Conservation (phyloP, 225 moss, liverwort and hornwort genomes). For the Anthoceros angustus region DNA sequence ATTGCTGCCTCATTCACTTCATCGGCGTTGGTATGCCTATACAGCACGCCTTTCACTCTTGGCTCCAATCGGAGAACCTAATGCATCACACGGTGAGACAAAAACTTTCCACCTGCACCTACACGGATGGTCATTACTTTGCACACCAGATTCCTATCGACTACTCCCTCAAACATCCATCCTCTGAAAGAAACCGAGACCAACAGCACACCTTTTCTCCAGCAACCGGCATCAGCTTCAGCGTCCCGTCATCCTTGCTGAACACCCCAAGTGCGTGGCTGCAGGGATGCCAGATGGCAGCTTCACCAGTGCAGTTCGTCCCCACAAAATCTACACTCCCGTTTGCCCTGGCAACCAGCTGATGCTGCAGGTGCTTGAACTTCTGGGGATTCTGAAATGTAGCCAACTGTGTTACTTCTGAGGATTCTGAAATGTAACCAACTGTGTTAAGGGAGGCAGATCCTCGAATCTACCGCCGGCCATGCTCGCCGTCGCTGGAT, state of each 20-base stretch:
- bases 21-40: slow-evolving; percentile 30
- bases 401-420: no score
- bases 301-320: slow-evolving; percentile 71
- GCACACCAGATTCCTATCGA: background rate
- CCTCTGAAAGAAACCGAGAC: background rate
- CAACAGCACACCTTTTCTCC: slow-evolving; percentile 73
- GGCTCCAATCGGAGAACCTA: slow-evolving; percentile 99
- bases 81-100: slow-evolving; percentile 8
- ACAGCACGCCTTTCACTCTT: slow-evolving; percentile 61
- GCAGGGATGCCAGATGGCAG: slow-evolving; percentile 88
- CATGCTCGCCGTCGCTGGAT: slow-evolving; percentile 31
- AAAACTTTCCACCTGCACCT: background rate
- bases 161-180: background rate
- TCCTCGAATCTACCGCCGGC: slow-evolving; percentile 18
- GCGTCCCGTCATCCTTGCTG: slow-evolving; percentile 53
- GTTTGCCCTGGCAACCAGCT: slow-evolving; percentile 57
- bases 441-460: slow-evolving; percentile 20
- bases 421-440: slow-evolving; percentile 43
- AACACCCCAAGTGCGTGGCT: slow-evolving; percentile 78
- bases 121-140: background rate
- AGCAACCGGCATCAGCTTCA: slow-evolving; percentile 74
- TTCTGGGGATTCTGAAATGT: slow-evolving; percentile 47
- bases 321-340: slow-evolving; percentile 85
- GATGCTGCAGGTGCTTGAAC: slow-evolving; percentile 46
- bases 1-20: slow-evolving; percentile 42